Conservation (phyloP, 2,329 filamentous ascomycete species). For the Fusarium ramigenum region DNA sequence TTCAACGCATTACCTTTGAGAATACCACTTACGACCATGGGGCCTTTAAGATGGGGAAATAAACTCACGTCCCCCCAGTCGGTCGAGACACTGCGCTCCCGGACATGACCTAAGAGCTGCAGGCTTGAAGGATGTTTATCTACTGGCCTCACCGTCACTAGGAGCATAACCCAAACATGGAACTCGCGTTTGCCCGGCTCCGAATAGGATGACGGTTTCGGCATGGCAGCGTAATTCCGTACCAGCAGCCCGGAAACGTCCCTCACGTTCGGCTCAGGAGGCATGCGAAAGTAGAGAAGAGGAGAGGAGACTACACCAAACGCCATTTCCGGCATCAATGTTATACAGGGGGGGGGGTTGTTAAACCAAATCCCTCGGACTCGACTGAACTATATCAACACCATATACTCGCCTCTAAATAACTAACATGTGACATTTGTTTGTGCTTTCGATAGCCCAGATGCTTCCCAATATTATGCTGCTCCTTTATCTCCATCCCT, state of each 20-base stretch:
- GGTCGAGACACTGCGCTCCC: not conserved
- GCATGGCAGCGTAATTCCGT: not conserved
- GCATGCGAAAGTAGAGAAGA: constrained; percentile 1
- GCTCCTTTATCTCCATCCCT: constrained; percentile 16
- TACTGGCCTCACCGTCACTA: not conserved
- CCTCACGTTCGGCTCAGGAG: constrained; percentile 1
- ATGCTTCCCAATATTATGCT: constrained; percentile 29
- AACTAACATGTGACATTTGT: constrained; percentile 25
- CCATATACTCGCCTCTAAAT: constrained; percentile 5
- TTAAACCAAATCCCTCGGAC: constrained; percentile 14
- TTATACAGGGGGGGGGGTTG: constrained; percentile 28
- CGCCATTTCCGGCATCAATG: constrained; percentile 35
- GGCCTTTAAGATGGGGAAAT: not conserved
- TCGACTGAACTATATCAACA: constrained; percentile 5
- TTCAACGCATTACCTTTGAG: constrained; percentile 8
- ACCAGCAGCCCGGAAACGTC: not conserved
- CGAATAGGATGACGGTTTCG: not conserved
- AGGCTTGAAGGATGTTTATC: not conserved
- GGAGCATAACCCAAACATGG: not conserved
- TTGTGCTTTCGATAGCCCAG: constrained; percentile 27
- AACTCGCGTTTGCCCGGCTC: not conserved
- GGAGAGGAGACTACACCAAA: constrained; percentile 35
- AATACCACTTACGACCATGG: not conserved
- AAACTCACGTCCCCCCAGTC: not conserved
- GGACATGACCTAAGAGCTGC: not conserved